phyloP scores from a whole-genome alignment of 1,139 yeast genomes.

The Nematodospora anomalae region DNA sequence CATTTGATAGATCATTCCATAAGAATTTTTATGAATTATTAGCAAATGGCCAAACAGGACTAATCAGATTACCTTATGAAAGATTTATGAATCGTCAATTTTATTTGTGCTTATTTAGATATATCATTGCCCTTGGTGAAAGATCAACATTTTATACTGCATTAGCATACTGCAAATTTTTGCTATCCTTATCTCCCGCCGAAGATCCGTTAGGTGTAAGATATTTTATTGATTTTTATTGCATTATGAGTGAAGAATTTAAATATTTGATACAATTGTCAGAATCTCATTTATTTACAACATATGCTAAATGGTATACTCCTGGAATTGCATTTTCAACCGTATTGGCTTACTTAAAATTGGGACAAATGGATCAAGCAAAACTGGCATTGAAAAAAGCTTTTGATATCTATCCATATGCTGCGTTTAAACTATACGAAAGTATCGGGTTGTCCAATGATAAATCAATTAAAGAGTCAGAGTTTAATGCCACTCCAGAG shows the following conservation, averaged over 20 bases:
- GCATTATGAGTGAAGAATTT: constrained; percentile 65
- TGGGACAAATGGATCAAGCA: constrained; percentile 46
- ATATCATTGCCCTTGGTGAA: constrained; percentile 69
- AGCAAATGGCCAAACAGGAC: constrained; percentile 56
- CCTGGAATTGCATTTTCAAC: constrained; percentile 72
- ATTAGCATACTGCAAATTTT: constrained; percentile 66
- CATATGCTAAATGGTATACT: constrained; percentile 67
- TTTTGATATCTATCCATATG: constrained; percentile 56
- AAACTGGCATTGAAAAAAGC: constrained; percentile 48
- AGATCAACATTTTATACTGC: constrained; percentile 80
- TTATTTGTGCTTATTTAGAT: constrained; percentile 70
- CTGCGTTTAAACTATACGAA: constrained; percentile 53
- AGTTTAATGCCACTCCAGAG: constrained; percentile 25
- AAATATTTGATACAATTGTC: constrained; percentile 58
- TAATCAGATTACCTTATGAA: constrained; percentile 74
- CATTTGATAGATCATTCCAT: constrained; percentile 63
- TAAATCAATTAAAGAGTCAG: constrained; percentile 25
- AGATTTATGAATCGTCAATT: constrained; percentile 74
- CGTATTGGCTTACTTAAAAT: constrained; percentile 56
- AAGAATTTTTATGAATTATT: constrained; percentile 42
- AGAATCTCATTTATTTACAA: constrained; percentile 53
- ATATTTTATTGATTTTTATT: constrained; percentile 78
- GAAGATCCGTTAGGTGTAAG: constrained; percentile 87
- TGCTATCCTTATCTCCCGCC: constrained; percentile 68
- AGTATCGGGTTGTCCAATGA: constrained; percentile 29